These are phyloP conservation scores for Lactarius sp. DNA, from an alignment of 768 basidiomycete genomes.

Conservation along the genomic window DNA sequence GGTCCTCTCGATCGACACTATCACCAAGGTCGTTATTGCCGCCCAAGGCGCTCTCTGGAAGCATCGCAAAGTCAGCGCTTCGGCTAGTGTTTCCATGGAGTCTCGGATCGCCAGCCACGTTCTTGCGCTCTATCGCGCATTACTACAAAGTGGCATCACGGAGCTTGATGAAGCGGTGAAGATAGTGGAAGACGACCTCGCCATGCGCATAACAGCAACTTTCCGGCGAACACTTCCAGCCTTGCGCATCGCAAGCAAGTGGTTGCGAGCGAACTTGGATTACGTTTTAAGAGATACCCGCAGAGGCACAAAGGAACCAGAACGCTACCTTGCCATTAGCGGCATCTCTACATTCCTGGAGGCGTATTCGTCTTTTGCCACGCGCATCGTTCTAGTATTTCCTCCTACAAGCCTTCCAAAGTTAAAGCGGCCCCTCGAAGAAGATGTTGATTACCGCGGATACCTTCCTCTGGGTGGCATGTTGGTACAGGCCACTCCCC, in stretches of 20 bases:
- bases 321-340: slow-evolving; percentile 34
- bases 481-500: slow-evolving; percentile 36
- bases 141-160: slow-evolving; percentile 60
- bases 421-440: slow-evolving; percentile 66
- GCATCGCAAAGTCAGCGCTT: slow-evolving; percentile 65
- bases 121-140: slow-evolving; percentile 54
- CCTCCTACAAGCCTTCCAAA: slow-evolving; percentile 56
- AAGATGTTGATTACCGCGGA: slow-evolving; percentile 85
- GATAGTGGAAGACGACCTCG: slow-evolving; percentile 53
- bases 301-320: slow-evolving; percentile 18
- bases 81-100: slow-evolving; percentile 44
- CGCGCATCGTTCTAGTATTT: slow-evolving; percentile 59
- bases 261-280: slow-evolving; percentile 68
- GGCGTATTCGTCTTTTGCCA: slow-evolving; percentile 61
- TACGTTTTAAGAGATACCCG: slow-evolving; percentile 19
- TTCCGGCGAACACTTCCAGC: slow-evolving; percentile 85
- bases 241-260: slow-evolving; percentile 82
- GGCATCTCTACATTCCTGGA: slow-evolving; percentile 60
- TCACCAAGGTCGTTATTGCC: slow-evolving; percentile 67
- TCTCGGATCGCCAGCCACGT: slow-evolving; percentile 63
- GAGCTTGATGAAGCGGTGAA: slow-evolving; percentile 60
- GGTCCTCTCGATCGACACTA: slow-evolving; percentile 66
- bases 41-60: slow-evolving; percentile 83
- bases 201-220: slow-evolving; percentile 78
- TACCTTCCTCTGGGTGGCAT: slow-evolving; percentile 75